These are phyloP conservation scores for Myxozyma kluyveri DNA, from an alignment of 805 yeast genomes.

Conservation along the genomic window DNA sequence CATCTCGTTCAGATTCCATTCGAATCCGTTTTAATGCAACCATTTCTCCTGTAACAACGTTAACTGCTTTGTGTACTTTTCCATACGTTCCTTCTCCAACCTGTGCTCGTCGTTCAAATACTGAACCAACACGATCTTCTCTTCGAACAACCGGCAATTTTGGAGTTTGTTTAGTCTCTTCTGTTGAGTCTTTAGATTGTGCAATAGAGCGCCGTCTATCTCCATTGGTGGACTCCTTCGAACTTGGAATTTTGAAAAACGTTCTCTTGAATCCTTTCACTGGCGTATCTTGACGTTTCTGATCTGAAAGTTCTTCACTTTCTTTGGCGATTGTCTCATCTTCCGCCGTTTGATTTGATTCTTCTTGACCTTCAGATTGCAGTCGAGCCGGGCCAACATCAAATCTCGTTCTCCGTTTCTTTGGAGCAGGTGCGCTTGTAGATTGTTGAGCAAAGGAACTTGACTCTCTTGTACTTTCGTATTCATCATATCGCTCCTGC, in stretches of 20 bases:
- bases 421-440: not conserved
- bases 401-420: constrained; percentile 9
- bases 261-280: constrained; percentile 18
- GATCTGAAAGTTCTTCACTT: not conserved
- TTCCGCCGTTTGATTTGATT: too few species aligned
- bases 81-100: constrained; percentile 99
- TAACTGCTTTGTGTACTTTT: constrained; percentile 84
- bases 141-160: not conserved
- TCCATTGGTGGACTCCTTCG: constrained; percentile 1
- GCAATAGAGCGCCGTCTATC: not conserved
- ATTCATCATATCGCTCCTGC: too few species aligned
- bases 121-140: constrained; percentile 18
- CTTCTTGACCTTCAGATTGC: not conserved
- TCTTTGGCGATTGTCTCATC: constrained; percentile 1
- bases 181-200: not conserved
- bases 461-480: too few species aligned
- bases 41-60: constrained; percentile 59
- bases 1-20: constrained; percentile 85
- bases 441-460: too few species aligned
- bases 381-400: constrained; percentile 7
- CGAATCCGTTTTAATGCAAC: constrained; percentile 88
- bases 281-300: not conserved
- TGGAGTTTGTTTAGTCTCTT: not conserved
- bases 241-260: constrained; percentile 25
- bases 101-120: constrained; percentile 72